Percentiles rank a stretch among this genome's conserved stretches.
These are phyloP conservation scores for Rhododendron vialii DNA, from an alignment of 148 eudicot genomes.

Conservation along the genomic window DNA sequence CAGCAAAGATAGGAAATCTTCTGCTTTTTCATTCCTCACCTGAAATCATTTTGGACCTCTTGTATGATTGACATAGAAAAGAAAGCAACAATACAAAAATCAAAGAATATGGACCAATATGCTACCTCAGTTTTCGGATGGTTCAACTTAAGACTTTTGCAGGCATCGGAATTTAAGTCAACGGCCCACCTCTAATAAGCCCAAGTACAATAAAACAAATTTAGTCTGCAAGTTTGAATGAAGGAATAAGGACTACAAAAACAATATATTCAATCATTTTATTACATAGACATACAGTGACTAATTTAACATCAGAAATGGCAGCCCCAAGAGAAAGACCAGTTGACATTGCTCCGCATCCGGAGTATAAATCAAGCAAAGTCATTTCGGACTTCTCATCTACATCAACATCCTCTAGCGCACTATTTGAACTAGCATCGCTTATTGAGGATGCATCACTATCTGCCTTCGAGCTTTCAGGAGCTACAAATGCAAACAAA, in stretches of 20 bases:
- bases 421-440: constrained; percentile 2
- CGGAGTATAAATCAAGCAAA: constrained; percentile 28
- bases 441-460: constrained; percentile 11
- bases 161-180: constrained; percentile 29
- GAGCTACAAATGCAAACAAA: not conserved
- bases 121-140: constrained; percentile 37
- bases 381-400: not conserved
- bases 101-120: not conserved
- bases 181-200: constrained; percentile 36
- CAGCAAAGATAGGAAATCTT: constrained; percentile 25
- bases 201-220: not conserved
- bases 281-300: constrained; percentile 22
- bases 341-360: constrained; percentile 43
- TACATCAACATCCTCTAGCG: not conserved
- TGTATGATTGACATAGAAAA: not conserved
- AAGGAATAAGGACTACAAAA: not conserved
- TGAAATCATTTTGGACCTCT: not conserved
- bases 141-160: constrained; percentile 30
- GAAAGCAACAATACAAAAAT: not conserved
- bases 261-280: not conserved
- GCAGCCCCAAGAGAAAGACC: constrained; percentile 26
- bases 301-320: constrained; percentile 13
- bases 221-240: not conserved
- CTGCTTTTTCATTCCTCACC: constrained; percentile 40
- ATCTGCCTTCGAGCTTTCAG: not conserved